Evolutionary conservation across 1,284 basidiomycete genomes (phyloP).

Genomic region (Puccinia coronata): DNA sequence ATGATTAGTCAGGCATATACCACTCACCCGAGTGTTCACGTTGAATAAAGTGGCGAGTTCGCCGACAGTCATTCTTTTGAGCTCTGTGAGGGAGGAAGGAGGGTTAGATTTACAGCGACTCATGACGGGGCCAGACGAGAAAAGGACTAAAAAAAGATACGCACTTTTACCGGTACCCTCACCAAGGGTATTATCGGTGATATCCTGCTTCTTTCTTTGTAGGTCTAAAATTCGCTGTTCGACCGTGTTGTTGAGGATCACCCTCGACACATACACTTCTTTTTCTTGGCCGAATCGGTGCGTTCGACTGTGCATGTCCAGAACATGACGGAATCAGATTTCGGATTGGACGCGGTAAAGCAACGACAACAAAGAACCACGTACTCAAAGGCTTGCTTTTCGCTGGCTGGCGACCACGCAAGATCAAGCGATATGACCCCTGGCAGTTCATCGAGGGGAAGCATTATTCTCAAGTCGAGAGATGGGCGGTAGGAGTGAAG

Average conservation of each 20-base stretch:
- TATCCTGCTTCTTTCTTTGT: slow-evolving; percentile 56
- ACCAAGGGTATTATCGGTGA: slow-evolving; percentile 60
- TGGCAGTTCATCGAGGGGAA: not conserved
- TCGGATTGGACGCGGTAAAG: slow-evolving; percentile 50
- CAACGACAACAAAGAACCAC: slow-evolving; percentile 53
- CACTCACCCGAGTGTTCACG: not conserved
- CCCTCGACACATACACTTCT: slow-evolving; percentile 13
- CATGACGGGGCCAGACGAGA: not conserved
- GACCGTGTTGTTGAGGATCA: slow-evolving; percentile 57
- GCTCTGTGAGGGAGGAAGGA: not conserved
- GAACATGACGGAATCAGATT: no score
- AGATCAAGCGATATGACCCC: slow-evolving; percentile 68
- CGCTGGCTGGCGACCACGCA: slow-evolving; percentile 68
- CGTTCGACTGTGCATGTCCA: slow-evolving; percentile 47
- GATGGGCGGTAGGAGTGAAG: not conserved
- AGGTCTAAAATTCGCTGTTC: slow-evolving; percentile 58
- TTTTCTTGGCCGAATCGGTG: slow-evolving; percentile 45
- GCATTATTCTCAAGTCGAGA: not conserved
- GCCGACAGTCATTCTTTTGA: slow-evolving; percentile 14
- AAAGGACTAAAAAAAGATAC: not conserved
- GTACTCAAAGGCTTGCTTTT: slow-evolving; percentile 62
- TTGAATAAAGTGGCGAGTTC: slow-evolving; percentile 9
- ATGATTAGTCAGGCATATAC: no score
- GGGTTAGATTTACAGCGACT: not conserved
- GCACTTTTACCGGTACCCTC: slow-evolving; percentile 57